phyloP scores from a whole-genome alignment of 106 monocot species.

The Acorus calamus region DNA sequence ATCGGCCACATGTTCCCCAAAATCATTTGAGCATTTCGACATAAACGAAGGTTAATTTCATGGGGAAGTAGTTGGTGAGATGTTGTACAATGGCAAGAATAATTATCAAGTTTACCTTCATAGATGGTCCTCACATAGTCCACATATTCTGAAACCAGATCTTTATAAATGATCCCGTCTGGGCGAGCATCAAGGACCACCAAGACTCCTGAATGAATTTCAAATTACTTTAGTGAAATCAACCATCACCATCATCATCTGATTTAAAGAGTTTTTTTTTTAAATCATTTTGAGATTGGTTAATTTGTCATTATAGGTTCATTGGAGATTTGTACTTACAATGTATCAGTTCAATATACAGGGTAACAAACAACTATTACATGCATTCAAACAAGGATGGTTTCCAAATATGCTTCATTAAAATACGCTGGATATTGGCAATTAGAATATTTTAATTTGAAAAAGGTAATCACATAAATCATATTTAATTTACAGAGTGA shows the following conservation, averaged over 20 bases:
- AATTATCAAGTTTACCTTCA: constrained; percentile 45
- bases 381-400: too few species aligned
- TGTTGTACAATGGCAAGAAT: background rate
- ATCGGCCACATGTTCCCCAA: constrained; percentile 70
- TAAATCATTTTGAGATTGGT: too few species aligned
- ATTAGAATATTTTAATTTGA: too few species aligned
- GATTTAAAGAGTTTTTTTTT: too few species aligned
- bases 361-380: too few species aligned
- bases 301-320: too few species aligned
- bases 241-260: background rate
- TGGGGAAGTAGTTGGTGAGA: background rate
- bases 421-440: too few species aligned
- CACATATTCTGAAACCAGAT: constrained; percentile 78
- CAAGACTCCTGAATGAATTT: constrained; percentile 50
- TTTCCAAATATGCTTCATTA: too few species aligned
- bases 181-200: constrained; percentile 80
- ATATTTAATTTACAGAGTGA: too few species aligned
- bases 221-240: background rate
- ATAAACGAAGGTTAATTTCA: background rate
- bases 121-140: constrained; percentile 78
- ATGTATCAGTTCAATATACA: too few species aligned
- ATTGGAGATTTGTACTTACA: too few species aligned
- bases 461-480: too few species aligned
- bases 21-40: constrained; percentile 50
- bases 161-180: constrained; percentile 64